Base-by-base conservation (phyloP, 2,329 filamentous ascomycete genomes). In the Podosphaera xanthii region DNA sequence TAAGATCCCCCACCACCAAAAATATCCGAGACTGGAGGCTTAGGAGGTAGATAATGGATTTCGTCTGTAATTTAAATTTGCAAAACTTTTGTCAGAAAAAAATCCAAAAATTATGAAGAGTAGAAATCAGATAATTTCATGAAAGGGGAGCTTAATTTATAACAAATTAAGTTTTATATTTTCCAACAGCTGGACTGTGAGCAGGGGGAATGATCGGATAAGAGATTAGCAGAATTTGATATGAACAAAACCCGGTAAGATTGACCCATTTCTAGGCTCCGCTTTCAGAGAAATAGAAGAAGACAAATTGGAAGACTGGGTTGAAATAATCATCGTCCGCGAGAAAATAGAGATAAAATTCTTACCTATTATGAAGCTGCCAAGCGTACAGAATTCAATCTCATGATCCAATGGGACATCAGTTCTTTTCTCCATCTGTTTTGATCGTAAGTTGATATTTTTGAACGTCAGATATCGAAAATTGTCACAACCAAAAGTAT, bases 1-100 rank as follows among this genome's bases (percentile, higher is more conserved):
- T 87, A 97, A 2, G 89, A 80, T 34, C 90, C 92, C 35, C 86
- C 92, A 33, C 92, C 92, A 58, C 92, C 92, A n/a, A 92, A 76
- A 30, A 96, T 78, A 67, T 91, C 78, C 65, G 78, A 80, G 46
- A 85, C 83, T 10, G 84, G 76, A 3, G 83, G 78, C 59, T 73
- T 82, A 49, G 84, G 81, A 2, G 83, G 82, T 38, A 80, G 75
- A 67, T 88, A 94, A 66, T 96, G 86, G 66, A 97, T 97, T 61
- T 96, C 87, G 74, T 97, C 90, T 91, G 31, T 50, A n/a, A 10
- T 50, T n/a, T 22, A 9, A 31, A 50, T 50, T 22, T 2, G 30
- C 30, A 10, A 50, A 31, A 8, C n/a, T 30, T 50, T 50, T 30
- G 48, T 50, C 48, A 50, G 31, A 50, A n/a, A 46, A 46, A 46